Evolutionary conservation across 148 eudicot genomes (phyloP), one percentile per base, ranked within the genome.

Genomic region (Mesembryanthemum crystallinum): DNA sequence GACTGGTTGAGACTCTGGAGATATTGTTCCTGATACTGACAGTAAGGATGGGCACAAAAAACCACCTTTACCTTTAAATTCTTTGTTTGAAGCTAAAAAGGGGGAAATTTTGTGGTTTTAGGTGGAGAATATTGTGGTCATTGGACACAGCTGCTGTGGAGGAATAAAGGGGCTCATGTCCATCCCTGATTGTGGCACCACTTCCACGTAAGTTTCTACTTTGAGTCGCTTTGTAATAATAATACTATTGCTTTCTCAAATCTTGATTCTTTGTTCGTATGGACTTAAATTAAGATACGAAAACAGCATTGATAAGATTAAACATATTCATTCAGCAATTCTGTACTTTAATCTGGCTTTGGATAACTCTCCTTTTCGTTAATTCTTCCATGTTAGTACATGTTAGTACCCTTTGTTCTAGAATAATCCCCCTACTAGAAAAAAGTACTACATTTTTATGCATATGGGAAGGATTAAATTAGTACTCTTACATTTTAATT

Each of bases 151-250:
- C 85, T 83, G 91, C 73, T 92, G 98, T 83, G 98, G 98, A 65
- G 98, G 98, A 80, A 95, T 95, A 42, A 95, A 90, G 81, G 97
- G 97, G 13, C 97, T 95, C 61, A 95, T 95, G 98, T 95, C 98
- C 43, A 82, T 92, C 39, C 89, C 97, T 64, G 96, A 95, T 47
- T 92, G 92, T 82, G 98, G 97, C 69, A 52, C 84, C 76, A 87
- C 90, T 32, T 71, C 92, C n/a, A 88, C 89, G 98, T 92, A 67
- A 67, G 87, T 76, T 58, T n/a, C 32, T 57, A 24, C 52, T 25
- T 21, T 61, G 33, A 73, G 25, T 67, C 10, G 0, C 7, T 51
- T 24, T n/a, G n/a, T 33, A 28, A 32, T 51, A 52, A 51, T 39
- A 9, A 52, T 33, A 18, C 35, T 65, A 25, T 7, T 23, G 13